A percentile compares a stretch with the other conserved stretches of the same genome.
phyloP scores from a whole-genome alignment of 2,329 filamentous ascomycete species.

The Raffaelea albimanens region DNA sequence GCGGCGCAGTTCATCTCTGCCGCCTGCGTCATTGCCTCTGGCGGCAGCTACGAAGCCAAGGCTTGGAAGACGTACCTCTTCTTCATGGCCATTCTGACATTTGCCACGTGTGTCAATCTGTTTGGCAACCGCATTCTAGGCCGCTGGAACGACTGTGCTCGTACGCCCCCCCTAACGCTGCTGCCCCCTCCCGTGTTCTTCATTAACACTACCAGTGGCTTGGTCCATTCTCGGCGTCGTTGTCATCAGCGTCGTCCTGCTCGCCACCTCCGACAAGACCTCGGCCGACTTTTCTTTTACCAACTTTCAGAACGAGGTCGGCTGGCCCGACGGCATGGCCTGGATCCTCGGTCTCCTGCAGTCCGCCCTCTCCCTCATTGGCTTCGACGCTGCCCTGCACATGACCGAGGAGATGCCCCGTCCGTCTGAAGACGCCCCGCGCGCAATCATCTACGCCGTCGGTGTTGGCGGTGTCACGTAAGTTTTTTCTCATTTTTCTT shows the following conservation, averaged over 20 bases:
- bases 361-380: no score
- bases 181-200: not conserved
- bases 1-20: no score
- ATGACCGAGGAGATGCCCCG: no score
- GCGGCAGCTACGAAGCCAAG: not conserved
- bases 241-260: no score
- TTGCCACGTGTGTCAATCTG: not conserved
- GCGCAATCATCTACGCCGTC: no score
- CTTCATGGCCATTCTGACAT: not conserved
- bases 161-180: not conserved
- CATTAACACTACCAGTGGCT: not conserved
- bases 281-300: not conserved
- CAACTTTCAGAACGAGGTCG: no score
- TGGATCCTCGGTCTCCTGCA: no score
- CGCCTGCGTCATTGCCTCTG: not conserved
- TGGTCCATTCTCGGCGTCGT: not conserved
- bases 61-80: not conserved
- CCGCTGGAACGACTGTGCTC: not conserved
- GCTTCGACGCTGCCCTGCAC: no score
- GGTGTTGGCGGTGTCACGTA: no score
- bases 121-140: not conserved
- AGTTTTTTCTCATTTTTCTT: no score
- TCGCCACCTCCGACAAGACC: not conserved
- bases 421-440: no score
- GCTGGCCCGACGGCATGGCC: no score